Base-by-base conservation (phyloP, 2,329 filamentous ascomycete genomes). In the Pseudogymnoascus sp. region DNA sequence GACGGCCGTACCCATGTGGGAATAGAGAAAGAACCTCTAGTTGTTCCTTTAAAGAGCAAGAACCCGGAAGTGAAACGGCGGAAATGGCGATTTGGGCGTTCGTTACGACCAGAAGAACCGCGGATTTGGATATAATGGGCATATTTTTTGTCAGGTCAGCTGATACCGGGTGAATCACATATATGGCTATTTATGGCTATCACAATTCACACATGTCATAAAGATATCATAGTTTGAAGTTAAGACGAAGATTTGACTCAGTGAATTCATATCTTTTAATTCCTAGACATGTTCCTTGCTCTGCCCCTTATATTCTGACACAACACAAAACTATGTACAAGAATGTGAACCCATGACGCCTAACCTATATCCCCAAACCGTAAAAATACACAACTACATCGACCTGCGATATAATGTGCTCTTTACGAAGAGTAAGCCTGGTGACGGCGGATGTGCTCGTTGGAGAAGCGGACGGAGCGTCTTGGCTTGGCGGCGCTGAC, bases 1-100 rank as follows among this genome's bases (percentile, higher is more conserved):
- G 81, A 85, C 64, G 77, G 79, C 0, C 71, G 72, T 6, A 69
- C 71, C 0, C 79, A 84, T 61, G 63, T 81, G 0, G 83, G 83
- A 0, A 78, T 85, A 43, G 82, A 86, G 35, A 68, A 74, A 22
- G 73, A 77, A 22, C 77, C 78, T 0, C 76, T 77, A 59, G 75
- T 81, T 0, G 72, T 74, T 2, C 67, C 68, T 0, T 37, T 72
- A 4, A 50, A 68, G 47, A 64, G 61, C 37, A 25, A 38, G 16
- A 69, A 69, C 60, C 67, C 67, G 0, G 65, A 60, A 1, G 63
- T 47, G 3, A 65, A 54, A 25, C 62, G 36, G 16, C 58, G 62
- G 11, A 62, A 25, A 14, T 63, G 61, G 59, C 38, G 30, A 6
- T 20, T 43, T 16, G 39, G 22, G 8, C 33, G 58, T 7, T 33